phyloP scores from a whole-genome alignment of 179 eudicot species.

The Beta corolliflora region DNA sequence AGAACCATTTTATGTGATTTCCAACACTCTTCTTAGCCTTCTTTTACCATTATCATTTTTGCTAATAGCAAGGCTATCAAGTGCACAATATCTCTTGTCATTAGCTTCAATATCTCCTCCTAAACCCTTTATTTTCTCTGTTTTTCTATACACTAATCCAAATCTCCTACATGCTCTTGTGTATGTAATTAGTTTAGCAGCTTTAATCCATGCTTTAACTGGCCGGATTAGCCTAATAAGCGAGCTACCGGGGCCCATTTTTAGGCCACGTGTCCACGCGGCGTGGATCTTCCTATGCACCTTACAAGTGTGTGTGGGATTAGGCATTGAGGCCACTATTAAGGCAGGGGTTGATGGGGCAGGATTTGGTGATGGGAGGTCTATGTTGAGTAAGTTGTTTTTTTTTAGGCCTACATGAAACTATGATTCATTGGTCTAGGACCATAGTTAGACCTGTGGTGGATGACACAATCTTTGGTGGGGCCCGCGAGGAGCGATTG shows the following conservation, averaged over 20 bases:
- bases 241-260: slow-evolving; percentile 30
- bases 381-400: slow-evolving; percentile 48
- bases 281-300: slow-evolving; percentile 71
- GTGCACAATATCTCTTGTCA: slow-evolving; percentile 53
- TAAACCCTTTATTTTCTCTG: slow-evolving; percentile 32
- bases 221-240: slow-evolving; percentile 35
- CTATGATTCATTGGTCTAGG: slow-evolving; percentile 68
- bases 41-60: slow-evolving; percentile 83
- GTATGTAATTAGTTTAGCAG: slow-evolving; percentile 35
- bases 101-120: slow-evolving; percentile 24
- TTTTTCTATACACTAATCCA: slow-evolving; percentile 56
- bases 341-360: slow-evolving; percentile 55
- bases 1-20: slow-evolving; percentile 50
- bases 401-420: slow-evolving; percentile 79
- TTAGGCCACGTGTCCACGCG: slow-evolving; percentile 38
- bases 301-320: slow-evolving; percentile 57
- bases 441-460: slow-evolving; percentile 63
- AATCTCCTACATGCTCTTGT: slow-evolving; percentile 53
- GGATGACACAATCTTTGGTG: slow-evolving; percentile 62
- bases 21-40: slow-evolving; percentile 70
- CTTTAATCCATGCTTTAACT: slow-evolving; percentile 49
- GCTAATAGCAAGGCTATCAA: slow-evolving; percentile 70
- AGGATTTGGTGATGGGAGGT: slow-evolving; percentile 45
- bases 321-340: slow-evolving; percentile 69
- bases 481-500: slow-evolving; percentile 47